Evolutionary conservation across 805 yeast genomes (phyloP).

Genomic region (Pichia ethanolica): DNA sequence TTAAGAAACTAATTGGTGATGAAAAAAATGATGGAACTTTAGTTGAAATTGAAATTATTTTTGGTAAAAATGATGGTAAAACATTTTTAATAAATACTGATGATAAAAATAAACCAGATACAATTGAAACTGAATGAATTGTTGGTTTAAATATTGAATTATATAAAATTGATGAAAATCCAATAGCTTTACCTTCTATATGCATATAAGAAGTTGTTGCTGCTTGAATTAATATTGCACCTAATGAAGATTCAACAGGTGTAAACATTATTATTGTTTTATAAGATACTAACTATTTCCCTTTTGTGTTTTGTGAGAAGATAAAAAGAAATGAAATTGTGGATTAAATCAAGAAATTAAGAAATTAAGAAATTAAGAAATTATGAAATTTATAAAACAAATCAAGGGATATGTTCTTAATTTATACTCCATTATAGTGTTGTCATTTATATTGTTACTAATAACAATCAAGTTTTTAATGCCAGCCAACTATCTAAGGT

Average conservation of each 20-base stretch:
- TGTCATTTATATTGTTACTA: too few relatives aligned
- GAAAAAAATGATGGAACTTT: not conserved
- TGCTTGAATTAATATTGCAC: conserved; percentile 40
- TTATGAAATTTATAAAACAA: too few relatives aligned
- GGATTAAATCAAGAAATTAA: too few relatives aligned
- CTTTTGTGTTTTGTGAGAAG: too few relatives aligned
- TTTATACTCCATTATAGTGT: too few relatives aligned
- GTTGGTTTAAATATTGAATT: conserved; percentile 24
- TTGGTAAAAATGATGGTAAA: conserved; percentile 24
- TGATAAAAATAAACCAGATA: conserved; percentile 31
- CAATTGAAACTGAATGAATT: conserved; percentile 24
- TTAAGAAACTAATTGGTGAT: conserved; percentile 3
- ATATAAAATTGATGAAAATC: conserved; percentile 39
- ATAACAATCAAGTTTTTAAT: too few relatives aligned
- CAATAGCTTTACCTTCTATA: conserved; percentile 35
- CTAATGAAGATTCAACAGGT: conserved; percentile 35
- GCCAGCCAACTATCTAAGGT: too few relatives aligned
- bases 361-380: too few relatives aligned
- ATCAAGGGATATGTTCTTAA: too few relatives aligned
- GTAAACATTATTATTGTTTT: conserved; percentile 17
- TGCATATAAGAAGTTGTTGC: conserved; percentile 37
- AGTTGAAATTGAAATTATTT: conserved; percentile 13
- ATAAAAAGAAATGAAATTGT: too few relatives aligned
- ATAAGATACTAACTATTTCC: too few relatives aligned
- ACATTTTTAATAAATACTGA: conserved; percentile 14